These are phyloP conservation scores for Quercus aquifolioides DNA, from an alignment of 306 rosid genomes.

Conservation along the genomic window DNA sequence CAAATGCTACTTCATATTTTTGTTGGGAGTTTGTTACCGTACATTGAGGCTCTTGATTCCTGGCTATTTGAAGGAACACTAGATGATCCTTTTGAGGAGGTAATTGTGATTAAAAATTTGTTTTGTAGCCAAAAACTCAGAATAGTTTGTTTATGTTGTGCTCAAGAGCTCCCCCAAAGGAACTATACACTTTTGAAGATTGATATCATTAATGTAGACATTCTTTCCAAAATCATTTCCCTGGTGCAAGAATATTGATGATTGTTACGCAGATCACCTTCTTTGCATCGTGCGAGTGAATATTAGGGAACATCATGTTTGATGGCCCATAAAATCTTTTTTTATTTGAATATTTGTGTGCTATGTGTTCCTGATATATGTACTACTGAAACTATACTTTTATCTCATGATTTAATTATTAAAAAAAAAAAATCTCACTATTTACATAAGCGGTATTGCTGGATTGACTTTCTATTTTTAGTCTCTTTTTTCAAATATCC, in stretches of 20 bases:
- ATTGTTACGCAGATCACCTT: background rate
- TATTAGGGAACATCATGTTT: background rate
- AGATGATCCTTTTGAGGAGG: slow-evolving; percentile 95
- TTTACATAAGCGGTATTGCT: slow-evolving; percentile 6
- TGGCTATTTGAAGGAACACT: slow-evolving; percentile 99
- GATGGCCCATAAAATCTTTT: background rate
- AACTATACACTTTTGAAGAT: background rate
- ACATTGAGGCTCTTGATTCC: slow-evolving; percentile 89
- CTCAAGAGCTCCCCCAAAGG: background rate
- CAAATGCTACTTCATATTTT: slow-evolving; percentile 79
- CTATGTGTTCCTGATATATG: background rate
- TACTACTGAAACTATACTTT: background rate
- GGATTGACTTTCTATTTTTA: background rate
- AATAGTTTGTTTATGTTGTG: slow-evolving; percentile 6
- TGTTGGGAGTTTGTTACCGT: slow-evolving; percentile 85
- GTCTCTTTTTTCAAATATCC: slow-evolving; percentile 8
- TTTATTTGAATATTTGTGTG: background rate
- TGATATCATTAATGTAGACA: slow-evolving; percentile 6
- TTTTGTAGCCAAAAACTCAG: slow-evolving; percentile 3
- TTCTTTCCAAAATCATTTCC: background rate
- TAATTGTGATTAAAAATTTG: slow-evolving; percentile 32
- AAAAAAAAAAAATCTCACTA: background rate
- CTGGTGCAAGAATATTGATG: background rate
- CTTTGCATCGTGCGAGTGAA: background rate
- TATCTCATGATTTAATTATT: background rate